These are phyloP conservation scores for Fraxinus pennsylvanica DNA, from an alignment of 257 asterid species.

Conservation along the genomic window DNA sequence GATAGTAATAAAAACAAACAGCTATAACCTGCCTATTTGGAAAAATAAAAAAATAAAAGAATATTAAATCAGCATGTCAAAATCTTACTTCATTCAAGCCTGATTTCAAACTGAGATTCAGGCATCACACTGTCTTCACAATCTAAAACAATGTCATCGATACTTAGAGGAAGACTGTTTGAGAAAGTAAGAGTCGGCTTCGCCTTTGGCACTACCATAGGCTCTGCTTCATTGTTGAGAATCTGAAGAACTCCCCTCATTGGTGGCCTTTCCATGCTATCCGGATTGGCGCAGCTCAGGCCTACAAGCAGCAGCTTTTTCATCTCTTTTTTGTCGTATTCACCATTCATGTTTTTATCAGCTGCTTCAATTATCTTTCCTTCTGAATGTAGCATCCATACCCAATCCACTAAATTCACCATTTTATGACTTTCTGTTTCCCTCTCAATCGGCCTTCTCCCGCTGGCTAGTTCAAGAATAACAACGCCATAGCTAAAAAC, in stretches of 20 bases:
- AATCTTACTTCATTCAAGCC: slow-evolving; percentile 33
- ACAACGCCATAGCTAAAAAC: slow-evolving; percentile 92
- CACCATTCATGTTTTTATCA: slow-evolving; percentile 58
- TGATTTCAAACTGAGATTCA: slow-evolving; percentile 45
- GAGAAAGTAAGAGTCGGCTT: slow-evolving; percentile 77
- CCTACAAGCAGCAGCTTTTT: slow-evolving; percentile 65
- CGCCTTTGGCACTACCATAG: slow-evolving; percentile 58
- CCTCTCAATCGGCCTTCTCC: slow-evolving; percentile 85
- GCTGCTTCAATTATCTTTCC: slow-evolving; percentile 68
- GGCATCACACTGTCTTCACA: slow-evolving; percentile 40
- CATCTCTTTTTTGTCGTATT: slow-evolving; percentile 56
- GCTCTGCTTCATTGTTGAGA: slow-evolving; percentile 67
- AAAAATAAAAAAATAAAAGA: slow-evolving; percentile 31
- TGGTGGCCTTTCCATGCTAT: slow-evolving; percentile 62
- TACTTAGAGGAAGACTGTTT: slow-evolving; percentile 63
- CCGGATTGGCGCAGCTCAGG: slow-evolving; percentile 89
- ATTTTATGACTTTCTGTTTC: slow-evolving; percentile 56
- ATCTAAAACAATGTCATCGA: slow-evolving; percentile 70
- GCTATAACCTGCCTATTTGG: not conserved
- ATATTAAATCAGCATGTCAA: not conserved
- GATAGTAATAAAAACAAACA: not conserved
- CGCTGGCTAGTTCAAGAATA: slow-evolving; percentile 81
- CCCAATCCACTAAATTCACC: slow-evolving; percentile 98
- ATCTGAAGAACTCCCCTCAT: slow-evolving; percentile 91
- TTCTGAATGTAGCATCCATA: slow-evolving; percentile 67